Evolutionary conservation across 2,329 filamentous ascomycete genomes (phyloP).

Genomic region (Aspergillus pseudoterreus): DNA sequence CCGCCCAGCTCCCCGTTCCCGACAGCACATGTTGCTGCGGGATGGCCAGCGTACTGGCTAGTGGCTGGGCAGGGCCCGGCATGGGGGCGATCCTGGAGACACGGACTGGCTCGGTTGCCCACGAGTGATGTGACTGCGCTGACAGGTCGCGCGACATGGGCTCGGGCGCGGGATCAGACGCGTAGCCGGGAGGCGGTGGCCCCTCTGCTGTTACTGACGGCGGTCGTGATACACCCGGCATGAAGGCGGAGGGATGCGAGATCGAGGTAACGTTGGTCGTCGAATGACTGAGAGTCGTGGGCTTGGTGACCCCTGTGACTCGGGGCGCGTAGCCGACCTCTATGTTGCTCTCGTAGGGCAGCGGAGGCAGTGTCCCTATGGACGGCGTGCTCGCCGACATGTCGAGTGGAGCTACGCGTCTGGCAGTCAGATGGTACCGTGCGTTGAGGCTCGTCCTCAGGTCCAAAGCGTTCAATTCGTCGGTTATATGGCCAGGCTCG

Average conservation of each 20-base stretch:
- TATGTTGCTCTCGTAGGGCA: slow-evolving; percentile 35
- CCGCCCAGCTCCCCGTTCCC: slow-evolving; percentile 20
- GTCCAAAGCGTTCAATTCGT: slow-evolving; percentile 17
- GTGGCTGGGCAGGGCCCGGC: slow-evolving; percentile 14
- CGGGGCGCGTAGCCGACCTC: slow-evolving; percentile 25
- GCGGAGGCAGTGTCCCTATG: slow-evolving; percentile 18
- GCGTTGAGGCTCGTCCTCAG: slow-evolving; percentile 23
- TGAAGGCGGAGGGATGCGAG: slow-evolving; percentile 31
- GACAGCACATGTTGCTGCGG: slow-evolving; percentile 17
- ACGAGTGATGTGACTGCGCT: slow-evolving; percentile 31
- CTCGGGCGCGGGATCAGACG: slow-evolving; percentile 27
- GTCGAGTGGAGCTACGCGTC: slow-evolving; percentile 13
- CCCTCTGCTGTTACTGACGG: slow-evolving; percentile 13
- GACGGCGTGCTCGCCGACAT: slow-evolving; percentile 27
- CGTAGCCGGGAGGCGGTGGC: slow-evolving; percentile 19
- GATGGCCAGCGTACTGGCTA: slow-evolving; percentile 8
- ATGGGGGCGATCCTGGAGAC: slow-evolving; percentile 25
- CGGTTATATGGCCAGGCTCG: slow-evolving; percentile 24
- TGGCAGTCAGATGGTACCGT: slow-evolving; percentile 14
- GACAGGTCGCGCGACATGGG: slow-evolving; percentile 34
- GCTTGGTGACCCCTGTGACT: slow-evolving; percentile 7
- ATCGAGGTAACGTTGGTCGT: slow-evolving; percentile 10
- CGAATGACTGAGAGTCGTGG: slow-evolving; percentile 12
- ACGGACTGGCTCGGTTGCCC: slow-evolving; percentile 34
- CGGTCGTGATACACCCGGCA: slow-evolving; percentile 30